Conservation (phyloP, 257 asterid species). For the Jacaranda mimosifolia region DNA sequence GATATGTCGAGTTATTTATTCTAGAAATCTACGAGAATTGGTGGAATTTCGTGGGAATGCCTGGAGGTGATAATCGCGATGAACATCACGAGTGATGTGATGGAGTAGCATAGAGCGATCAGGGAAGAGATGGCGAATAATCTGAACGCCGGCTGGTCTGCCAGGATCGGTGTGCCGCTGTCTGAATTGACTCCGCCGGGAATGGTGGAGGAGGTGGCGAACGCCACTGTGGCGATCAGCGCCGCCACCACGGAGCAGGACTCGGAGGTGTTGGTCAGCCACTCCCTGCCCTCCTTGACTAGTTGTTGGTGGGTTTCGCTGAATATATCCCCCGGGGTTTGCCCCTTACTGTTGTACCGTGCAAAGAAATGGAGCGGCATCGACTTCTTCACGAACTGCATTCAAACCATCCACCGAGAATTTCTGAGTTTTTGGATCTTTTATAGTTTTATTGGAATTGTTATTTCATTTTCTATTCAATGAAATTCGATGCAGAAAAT, state of each 20-base stretch:
- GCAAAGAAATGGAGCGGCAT: constrained; percentile 42
- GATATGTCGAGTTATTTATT: too few relatives aligned
- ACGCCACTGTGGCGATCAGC: constrained; percentile 61
- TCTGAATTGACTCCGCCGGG: constrained; percentile 49
- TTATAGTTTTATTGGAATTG: too few relatives aligned
- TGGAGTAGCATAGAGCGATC: constrained; percentile 51
- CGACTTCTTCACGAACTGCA: constrained; percentile 49
- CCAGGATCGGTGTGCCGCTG: constrained; percentile 40
- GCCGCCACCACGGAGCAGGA: constrained; percentile 62
- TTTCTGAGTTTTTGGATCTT: too few relatives aligned
- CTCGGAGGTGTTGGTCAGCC: constrained; percentile 52
- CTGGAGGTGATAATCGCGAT: not conserved
- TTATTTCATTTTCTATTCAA: too few relatives aligned
- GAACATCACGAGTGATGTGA: constrained; percentile 54
- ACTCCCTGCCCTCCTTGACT: constrained; percentile 38
- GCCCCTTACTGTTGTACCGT: constrained; percentile 38
- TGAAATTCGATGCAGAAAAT: too few relatives aligned
- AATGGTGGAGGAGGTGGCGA: constrained; percentile 52
- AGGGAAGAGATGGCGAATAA: constrained; percentile 47
- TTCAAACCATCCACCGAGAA: too few relatives aligned
- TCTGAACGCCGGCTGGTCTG: constrained; percentile 37
- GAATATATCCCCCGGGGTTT: constrained; percentile 47
- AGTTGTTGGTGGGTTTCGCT: constrained; percentile 39
- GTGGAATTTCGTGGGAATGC: not conserved
- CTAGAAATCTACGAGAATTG: too few relatives aligned